Percentiles rank a stretch among this genome's conserved stretches.
phyloP scores from a whole-genome alignment of 371 early-diverging fungal species.

The Rhizopus sp. region DNA sequence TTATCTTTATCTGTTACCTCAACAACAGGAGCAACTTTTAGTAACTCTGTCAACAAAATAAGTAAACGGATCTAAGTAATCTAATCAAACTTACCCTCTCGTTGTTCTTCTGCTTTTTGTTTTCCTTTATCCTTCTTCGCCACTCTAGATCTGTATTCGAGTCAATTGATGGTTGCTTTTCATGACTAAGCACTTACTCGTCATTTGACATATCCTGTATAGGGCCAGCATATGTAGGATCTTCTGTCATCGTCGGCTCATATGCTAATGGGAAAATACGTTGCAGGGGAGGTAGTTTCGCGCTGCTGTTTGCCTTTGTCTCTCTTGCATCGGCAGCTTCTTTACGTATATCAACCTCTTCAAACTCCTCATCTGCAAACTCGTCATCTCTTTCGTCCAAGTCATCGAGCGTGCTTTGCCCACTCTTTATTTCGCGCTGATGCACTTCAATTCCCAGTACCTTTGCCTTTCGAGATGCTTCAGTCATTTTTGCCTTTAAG shows the following conservation, averaged over 20 bases:
- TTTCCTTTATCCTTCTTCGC: slow-evolving; percentile 31
- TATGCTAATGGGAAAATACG: slow-evolving; percentile 50
- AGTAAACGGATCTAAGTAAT: background rate
- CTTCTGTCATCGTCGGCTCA: slow-evolving; percentile 50
- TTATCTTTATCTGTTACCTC: slow-evolving; percentile 30
- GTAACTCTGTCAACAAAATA: slow-evolving; percentile 29
- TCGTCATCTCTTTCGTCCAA: slow-evolving; percentile 55
- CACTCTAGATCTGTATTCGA: background rate
- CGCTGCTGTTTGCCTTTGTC: background rate
- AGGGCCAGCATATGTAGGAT: slow-evolving; percentile 45
- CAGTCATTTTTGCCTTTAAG: slow-evolving; percentile 38
- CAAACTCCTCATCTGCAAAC: slow-evolving; percentile 54
- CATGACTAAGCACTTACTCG: background rate
- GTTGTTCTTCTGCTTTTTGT: slow-evolving; percentile 20
- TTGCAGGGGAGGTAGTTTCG: slow-evolving; percentile 39
- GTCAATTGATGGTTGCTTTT: too few species aligned
- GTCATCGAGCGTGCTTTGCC: slow-evolving; percentile 3
- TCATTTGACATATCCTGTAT: background rate
- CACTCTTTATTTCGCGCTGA: background rate
- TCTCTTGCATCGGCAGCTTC: background rate
- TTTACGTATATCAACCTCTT: slow-evolving; percentile 50
- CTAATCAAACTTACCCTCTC: slow-evolving; percentile 29
- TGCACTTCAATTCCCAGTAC: slow-evolving; percentile 47
- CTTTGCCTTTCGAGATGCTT: slow-evolving; percentile 50
- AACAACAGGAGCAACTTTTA: slow-evolving; percentile 64